Base-by-base conservation (phyloP, 345 rosid genomes). In the Excoecaria agallocha region DNA sequence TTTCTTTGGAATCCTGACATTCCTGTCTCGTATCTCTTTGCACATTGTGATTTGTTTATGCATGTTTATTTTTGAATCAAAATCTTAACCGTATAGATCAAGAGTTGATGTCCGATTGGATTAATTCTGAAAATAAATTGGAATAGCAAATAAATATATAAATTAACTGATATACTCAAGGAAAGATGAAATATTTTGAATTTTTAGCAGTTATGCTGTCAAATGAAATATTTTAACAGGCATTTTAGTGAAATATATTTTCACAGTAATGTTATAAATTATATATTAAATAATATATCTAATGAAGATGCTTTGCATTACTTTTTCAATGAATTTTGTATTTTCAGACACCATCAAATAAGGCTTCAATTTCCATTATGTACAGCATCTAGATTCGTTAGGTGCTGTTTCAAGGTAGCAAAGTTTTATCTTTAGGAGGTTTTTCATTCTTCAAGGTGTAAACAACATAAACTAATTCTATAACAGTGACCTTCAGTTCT, bases 1-100 rank as follows among this genome's bases (percentile, higher is more conserved):
- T 70, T 77, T 15, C 30, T 73, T 63, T 30, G 38, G 25, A 45
- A 60, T 52, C 25, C 46, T 57, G 39, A 25, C 20, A 8, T 72
- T 58, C 66, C 20, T 20, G 12, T 66, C 39, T 57, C 17, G 3
- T 48, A 24, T 17, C 39, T 74, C 12, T 66, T 24, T 37, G 56
- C 12, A 11, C 0, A 1, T 20, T 71, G 12, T 63, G 60, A 10
- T 25, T 56, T 45, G 51, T 66, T 66, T 55, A 54, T 37, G 41
- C 19, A 1, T 35, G 45, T 0, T 24, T 22, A 4, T 43, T 61
- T 12, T 25, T 9, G 41, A 67, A 24, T 46, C 55, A 48, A 48
- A 63, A 15, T 37, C 9, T 22, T 0, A 57, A 20, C 20, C 0
- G 1, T 20, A 57, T 57, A n/a, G 24, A 43, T 30, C 30, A 30